Percentiles rank a stretch among this genome's conserved stretches.
Conservation (phyloP, 306 rosid species). For the Cyclanthera cordifolia region DNA sequence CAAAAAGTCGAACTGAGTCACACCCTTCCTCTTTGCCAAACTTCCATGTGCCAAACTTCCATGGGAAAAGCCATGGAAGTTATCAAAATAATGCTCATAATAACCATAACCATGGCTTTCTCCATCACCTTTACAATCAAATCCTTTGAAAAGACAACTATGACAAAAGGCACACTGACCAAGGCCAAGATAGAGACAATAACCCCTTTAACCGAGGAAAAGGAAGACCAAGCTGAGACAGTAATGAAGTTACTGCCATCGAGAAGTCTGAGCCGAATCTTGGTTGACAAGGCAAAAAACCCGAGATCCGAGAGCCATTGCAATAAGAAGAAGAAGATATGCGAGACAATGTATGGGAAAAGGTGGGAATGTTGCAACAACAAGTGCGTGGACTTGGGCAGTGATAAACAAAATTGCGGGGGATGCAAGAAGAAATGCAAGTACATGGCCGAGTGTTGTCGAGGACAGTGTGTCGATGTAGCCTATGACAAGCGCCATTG, state of each 20-base stretch:
- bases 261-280: slow-evolving; percentile 45
- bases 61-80: slow-evolving; percentile 46
- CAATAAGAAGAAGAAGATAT: slow-evolving; percentile 32
- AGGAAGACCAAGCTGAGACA: neutral
- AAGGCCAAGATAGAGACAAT: neutral
- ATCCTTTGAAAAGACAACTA: neutral
- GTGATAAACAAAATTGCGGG: slow-evolving; percentile 53
- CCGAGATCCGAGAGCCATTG: slow-evolving; percentile 44
- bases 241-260: slow-evolving; percentile 23
- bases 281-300: slow-evolving; percentile 16
- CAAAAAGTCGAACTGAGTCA: neutral
- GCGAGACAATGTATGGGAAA: slow-evolving; percentile 12
- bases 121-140: slow-evolving; percentile 45
- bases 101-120: slow-evolving; percentile 76
- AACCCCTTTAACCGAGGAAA: neutral
- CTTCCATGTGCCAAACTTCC: neutral
- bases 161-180: neutral
- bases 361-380: slow-evolving; percentile 65
- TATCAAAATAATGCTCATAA: slow-evolving; percentile 34
- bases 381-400: slow-evolving; percentile 47
- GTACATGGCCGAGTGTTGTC: slow-evolving; percentile 49
- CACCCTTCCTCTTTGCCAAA: too few relatives aligned
- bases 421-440: slow-evolving; percentile 59
- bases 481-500: slow-evolving; percentile 70
- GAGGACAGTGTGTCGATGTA: slow-evolving; percentile 52